phyloP scores from a whole-genome alignment of 108 stramenopile species.

The Cyclotella baltica region DNA sequence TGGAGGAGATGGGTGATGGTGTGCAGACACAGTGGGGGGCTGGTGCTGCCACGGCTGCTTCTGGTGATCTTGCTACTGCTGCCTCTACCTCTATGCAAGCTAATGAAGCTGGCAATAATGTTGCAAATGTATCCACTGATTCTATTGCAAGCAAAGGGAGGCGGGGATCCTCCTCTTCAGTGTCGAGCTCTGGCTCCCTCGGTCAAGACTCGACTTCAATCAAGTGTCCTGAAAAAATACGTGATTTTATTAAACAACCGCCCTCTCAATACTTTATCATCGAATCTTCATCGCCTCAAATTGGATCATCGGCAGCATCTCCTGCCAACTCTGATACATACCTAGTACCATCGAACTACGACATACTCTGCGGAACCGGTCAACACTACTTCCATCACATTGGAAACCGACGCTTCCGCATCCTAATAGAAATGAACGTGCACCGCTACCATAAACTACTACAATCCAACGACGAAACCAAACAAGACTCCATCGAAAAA shows the following conservation, averaged over 20 bases:
- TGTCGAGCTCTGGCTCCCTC: neutral
- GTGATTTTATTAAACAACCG: constrained; percentile 21
- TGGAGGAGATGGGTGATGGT: neutral
- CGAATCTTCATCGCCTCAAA: constrained; percentile 8
- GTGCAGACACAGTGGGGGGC: neutral
- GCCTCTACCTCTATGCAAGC: neutral
- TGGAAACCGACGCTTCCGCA: constrained; percentile 47
- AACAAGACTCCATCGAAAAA: constrained; percentile 21
- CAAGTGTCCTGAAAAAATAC: constrained; percentile 11
- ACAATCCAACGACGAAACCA: neutral
- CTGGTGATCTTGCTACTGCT: no score
- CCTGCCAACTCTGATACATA: neutral
- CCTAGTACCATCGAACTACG: constrained; percentile 42
- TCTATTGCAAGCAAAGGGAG: neutral
- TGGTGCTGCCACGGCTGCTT: no score
- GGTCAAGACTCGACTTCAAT: neutral
- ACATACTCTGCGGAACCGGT: constrained; percentile 37
- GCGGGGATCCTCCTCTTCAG: neutral
- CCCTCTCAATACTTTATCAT: constrained; percentile 28
- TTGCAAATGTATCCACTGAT: neutral
- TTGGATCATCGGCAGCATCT: neutral
- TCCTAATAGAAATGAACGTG: constrained; percentile 44
- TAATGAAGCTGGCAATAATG: neutral
- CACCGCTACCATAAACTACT: constrained; percentile 19
- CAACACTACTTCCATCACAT: constrained; percentile 44